Base-by-base conservation (phyloP, 2,329 filamentous ascomycete genomes). In the Stachybotrys chlorohalonatus region DNA sequence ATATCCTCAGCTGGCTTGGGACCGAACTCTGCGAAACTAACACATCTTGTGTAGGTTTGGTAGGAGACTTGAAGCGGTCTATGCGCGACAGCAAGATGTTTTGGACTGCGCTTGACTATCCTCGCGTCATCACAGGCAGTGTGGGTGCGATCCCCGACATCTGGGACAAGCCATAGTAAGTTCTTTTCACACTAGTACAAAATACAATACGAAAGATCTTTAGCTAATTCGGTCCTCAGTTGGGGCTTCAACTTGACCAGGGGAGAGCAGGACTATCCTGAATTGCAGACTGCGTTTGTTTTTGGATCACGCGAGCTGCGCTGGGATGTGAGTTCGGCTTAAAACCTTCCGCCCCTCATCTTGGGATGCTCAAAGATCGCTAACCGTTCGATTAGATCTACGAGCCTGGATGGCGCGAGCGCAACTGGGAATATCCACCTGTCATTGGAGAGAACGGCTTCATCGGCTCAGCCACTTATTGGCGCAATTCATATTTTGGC, bases 81-180 rank as follows among this genome's bases (percentile, higher is more conserved):
- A 51, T 51, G 49, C 49, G 49, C 11, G 49, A 51, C 8, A 51
- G 49, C 30, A 31, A 51, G 24, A 36, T 51, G 49, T 51, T 51
- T 16, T 51, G 49, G 49, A 51, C 24, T 6, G 49, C 49, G 13
- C 49, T 51, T 36, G 49, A 36, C 1, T 51, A 51, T 51, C 49
- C 49, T n/a, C 49, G 31, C 49, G 31, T 51, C 31, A 51, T 51
- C 30, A 51, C 49, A 5, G 49, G 49, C 49, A 51, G 49, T 15
- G 24, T 36, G 11, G 49, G 49, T 36, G 49, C 24, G 13, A 51
- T 47, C 6, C 46, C 46, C 6, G 46, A 47, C n/a, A 7, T 51
- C 31, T 51, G 49, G 49, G 31, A 51, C 30, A 51, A 51, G 49
- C 49, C 49, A 51, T 51, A 51, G 49, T 51, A 36, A 36, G 49